phyloP scores from a whole-genome alignment of 257 asterid species.

The Mentha longifolia region DNA sequence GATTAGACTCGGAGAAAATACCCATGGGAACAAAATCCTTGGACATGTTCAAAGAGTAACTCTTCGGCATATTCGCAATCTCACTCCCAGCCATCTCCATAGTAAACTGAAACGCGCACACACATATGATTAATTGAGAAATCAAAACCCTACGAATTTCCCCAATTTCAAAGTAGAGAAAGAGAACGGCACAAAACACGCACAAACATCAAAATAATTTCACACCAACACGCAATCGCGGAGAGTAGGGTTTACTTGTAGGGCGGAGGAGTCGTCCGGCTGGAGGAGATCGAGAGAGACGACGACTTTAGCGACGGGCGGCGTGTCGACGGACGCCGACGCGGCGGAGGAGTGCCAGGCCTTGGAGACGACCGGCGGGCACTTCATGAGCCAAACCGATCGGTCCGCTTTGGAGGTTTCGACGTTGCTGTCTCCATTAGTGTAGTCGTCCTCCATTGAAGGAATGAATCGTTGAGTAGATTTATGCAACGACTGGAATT shows the following conservation, averaged over 20 bases:
- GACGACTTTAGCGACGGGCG: slow-evolving; percentile 74
- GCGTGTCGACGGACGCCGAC: slow-evolving; percentile 50
- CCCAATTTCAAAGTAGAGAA: slow-evolving; percentile 21
- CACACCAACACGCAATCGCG: background rate
- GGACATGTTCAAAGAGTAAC: slow-evolving; percentile 81
- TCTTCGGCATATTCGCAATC: slow-evolving; percentile 64
- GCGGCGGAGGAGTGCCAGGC: slow-evolving; percentile 76
- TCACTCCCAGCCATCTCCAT: slow-evolving; percentile 90
- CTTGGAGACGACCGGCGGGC: slow-evolving; percentile 83
- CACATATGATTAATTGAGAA: background rate
- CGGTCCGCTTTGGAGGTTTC: slow-evolving; percentile 67
- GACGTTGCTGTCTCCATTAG: slow-evolving; percentile 39
- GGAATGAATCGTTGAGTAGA: background rate
- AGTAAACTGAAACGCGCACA: slow-evolving; percentile 54
- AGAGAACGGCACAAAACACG: slow-evolving; percentile 1
- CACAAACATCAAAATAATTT: background rate
- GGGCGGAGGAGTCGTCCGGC: slow-evolving; percentile 55
- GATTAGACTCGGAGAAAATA: slow-evolving; percentile 71
- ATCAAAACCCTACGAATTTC: slow-evolving; percentile 21
- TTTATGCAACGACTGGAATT: slow-evolving; percentile 5
- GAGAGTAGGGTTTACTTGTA: slow-evolving; percentile 43
- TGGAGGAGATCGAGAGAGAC: slow-evolving; percentile 81
- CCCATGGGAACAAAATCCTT: slow-evolving; percentile 93
- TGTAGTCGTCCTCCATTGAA: slow-evolving; percentile 67
- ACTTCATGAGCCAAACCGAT: slow-evolving; percentile 91